These are phyloP conservation scores for Wallacemonas rigidus DNA, from an alignment of 208 protist genomes.

Conservation along the genomic window DNA sequence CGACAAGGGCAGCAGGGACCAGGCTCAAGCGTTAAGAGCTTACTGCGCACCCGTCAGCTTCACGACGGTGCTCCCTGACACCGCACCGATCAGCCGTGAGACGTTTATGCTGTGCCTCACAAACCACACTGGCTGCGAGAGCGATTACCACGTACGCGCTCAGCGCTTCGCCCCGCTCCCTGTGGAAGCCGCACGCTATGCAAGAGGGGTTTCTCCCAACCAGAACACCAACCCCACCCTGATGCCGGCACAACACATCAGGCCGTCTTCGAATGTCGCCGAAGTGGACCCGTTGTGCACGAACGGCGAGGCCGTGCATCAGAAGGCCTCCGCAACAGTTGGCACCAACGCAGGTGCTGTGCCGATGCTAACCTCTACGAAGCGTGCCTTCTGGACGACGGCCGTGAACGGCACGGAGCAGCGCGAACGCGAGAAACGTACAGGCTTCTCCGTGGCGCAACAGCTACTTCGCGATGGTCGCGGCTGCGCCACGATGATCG, in stretches of 20 bases:
- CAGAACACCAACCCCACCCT: not conserved
- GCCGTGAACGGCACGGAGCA: constrained; percentile 58
- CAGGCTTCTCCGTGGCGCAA: constrained; percentile 58
- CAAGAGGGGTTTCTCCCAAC: not conserved
- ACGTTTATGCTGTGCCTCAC: constrained; percentile 37
- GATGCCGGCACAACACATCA: too few relatives aligned
- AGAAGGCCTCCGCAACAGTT: not conserved
- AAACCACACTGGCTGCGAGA: constrained; percentile 73
- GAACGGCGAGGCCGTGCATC: not conserved
- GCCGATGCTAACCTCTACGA: not conserved
- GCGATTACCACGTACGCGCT: constrained; percentile 42
- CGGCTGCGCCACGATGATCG: constrained; percentile 54
- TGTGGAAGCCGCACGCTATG: constrained; percentile 17
- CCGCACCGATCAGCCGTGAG: constrained; percentile 53
- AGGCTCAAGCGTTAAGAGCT: constrained; percentile 19
- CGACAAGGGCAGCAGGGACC: not conserved
- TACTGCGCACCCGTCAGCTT: constrained; percentile 53
- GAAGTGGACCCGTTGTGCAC: not conserved
- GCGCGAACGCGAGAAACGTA: constrained; percentile 48
- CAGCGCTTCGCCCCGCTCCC: constrained; percentile 38
- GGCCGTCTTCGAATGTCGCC: too few relatives aligned
- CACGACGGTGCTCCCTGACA: constrained; percentile 45
- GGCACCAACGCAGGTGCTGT: not conserved
- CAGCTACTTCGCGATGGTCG: constrained; percentile 76
- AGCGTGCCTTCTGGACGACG: constrained; percentile 70